These are phyloP conservation scores for Gastrodia elata DNA, from an alignment of 106 monocot species.

Conservation along the genomic window DNA sequence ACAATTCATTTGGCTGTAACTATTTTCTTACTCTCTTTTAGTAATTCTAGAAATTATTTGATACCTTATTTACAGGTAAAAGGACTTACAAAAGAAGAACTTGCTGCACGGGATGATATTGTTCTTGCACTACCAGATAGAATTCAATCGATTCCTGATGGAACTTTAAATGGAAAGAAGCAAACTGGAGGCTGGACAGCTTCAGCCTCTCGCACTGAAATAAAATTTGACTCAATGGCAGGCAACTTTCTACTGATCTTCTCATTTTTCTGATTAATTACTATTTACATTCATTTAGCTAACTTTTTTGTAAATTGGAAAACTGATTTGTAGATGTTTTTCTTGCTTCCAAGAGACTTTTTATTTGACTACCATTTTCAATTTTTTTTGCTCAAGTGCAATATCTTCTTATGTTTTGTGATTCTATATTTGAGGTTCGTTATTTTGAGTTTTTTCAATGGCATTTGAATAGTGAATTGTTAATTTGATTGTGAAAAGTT, in stretches of 20 bases:
- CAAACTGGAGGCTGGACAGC: slow-evolving; percentile 62
- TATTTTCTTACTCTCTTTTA: neutral
- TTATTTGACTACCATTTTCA: neutral
- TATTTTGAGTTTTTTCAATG: neutral
- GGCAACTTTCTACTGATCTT: slow-evolving; percentile 9
- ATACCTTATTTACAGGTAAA: slow-evolving; percentile 47
- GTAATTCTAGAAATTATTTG: neutral
- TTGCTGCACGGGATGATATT: slow-evolving; percentile 65
- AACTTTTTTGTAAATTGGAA: neutral
- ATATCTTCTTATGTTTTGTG: neutral
- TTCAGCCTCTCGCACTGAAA: slow-evolving; percentile 76
- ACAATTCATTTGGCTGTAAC: neutral
- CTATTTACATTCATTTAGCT: neutral
- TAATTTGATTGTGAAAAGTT: neutral
- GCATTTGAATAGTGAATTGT: neutral
- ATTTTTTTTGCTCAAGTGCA: neutral
- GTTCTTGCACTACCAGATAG: slow-evolving; percentile 79
- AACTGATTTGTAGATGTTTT: neutral
- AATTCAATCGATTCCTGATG: slow-evolving; percentile 89
- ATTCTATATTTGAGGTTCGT: neutral
- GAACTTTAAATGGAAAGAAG: slow-evolving; percentile 51
- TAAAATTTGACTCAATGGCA: slow-evolving; percentile 65
- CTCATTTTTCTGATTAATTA: neutral
- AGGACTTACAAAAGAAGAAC: slow-evolving; percentile 84
- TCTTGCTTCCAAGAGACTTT: neutral